A percentile compares a stretch with the other conserved stretches of the same genome.
Evolutionary conservation across 441 rosid genomes (phyloP).

Genomic region (Biscutella auriculata): DNA sequence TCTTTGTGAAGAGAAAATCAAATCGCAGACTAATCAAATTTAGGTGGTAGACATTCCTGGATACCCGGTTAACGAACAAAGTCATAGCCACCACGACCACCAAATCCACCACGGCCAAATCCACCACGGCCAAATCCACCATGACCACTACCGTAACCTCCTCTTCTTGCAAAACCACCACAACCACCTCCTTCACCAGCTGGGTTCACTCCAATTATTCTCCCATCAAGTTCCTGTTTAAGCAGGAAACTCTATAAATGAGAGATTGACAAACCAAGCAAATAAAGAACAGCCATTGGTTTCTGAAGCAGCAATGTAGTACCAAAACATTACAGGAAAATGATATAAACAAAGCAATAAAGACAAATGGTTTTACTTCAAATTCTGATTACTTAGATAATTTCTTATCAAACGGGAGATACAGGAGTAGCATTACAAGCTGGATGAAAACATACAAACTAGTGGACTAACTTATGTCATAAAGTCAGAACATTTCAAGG

Average conservation of each 20-base stretch:
- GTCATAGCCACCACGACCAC: conserved; percentile 4
- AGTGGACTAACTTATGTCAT: background rate
- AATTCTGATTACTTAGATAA: background rate
- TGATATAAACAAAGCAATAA: background rate
- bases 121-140: conserved; percentile 9
- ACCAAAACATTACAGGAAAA: background rate
- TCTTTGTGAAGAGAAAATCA: background rate
- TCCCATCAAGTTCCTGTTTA: conserved; percentile 54
- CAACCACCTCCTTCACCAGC: conserved; percentile 35
- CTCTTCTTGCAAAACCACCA: conserved; percentile 20
- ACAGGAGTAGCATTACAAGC: background rate
- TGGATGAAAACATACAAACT: background rate
- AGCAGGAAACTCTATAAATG: conserved; percentile 1
- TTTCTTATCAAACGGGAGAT: background rate
- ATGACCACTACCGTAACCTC: conserved; percentile 27
- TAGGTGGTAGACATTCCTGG: background rate
- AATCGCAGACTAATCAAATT: conserved; percentile 1
- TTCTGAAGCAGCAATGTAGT: conserved; percentile 15
- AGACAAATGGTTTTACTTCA: background rate
- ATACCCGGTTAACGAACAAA: conserved; percentile 16
- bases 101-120: background rate
- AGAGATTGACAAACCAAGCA: background rate
- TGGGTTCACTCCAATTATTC: conserved; percentile 42
- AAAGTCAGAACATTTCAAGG: background rate
- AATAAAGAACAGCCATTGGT: conserved; percentile 25